A percentile compares a stretch with the other conserved stretches of the same genome.
Evolutionary conservation across 2,329 filamentous ascomycete species (phyloP).

Genomic region (Rachicladosporium sp.): DNA sequence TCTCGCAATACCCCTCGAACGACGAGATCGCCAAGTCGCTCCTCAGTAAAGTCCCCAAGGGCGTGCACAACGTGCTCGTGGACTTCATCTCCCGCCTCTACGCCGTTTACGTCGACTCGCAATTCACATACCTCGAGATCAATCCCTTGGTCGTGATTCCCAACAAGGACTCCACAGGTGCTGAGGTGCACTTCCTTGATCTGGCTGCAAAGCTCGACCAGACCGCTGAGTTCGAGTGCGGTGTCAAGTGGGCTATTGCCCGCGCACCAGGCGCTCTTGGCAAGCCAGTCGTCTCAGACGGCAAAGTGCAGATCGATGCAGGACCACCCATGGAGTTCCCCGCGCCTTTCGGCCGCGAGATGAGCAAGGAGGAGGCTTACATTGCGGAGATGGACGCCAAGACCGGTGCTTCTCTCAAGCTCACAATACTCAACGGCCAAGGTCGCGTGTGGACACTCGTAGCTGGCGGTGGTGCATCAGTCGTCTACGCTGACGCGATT

Average conservation of each 20-base stretch:
- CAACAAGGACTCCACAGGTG: slow-evolving; percentile 82
- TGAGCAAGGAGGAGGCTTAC: slow-evolving; percentile 98
- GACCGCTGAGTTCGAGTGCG: slow-evolving; percentile 98
- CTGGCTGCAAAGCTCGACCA: slow-evolving; percentile 97
- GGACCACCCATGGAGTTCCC: slow-evolving; percentile 98
- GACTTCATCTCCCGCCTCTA: slow-evolving; percentile 99
- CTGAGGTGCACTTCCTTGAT: slow-evolving; percentile 94
- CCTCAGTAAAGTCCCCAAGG: slow-evolving; percentile 85
- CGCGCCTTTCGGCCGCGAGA: slow-evolving; percentile 93
- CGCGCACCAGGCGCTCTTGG: slow-evolving; percentile 82
- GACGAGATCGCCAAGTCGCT: slow-evolving; percentile 76
- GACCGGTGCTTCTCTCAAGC: slow-evolving; percentile 96
- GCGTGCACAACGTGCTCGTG: slow-evolving; percentile 93
- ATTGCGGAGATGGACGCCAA: slow-evolving; percentile 98
- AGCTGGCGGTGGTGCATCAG: slow-evolving; percentile 96
- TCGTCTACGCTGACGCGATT: slow-evolving; percentile 98
- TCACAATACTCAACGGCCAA: slow-evolving; percentile 83
- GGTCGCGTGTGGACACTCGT: slow-evolving; percentile 97
- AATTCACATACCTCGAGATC: slow-evolving; percentile 99
- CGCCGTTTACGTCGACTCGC: slow-evolving; percentile 97
- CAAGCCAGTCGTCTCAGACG: slow-evolving; percentile 50
- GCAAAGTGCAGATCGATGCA: slow-evolving; percentile 85
- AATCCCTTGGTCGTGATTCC: slow-evolving; percentile 98
- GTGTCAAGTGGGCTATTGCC: slow-evolving; percentile 96
- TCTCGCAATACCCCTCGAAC: slow-evolving; percentile 89